phyloP scores from a whole-genome alignment of 2,329 filamentous ascomycete species.

The Monosporascus ibericus region DNA sequence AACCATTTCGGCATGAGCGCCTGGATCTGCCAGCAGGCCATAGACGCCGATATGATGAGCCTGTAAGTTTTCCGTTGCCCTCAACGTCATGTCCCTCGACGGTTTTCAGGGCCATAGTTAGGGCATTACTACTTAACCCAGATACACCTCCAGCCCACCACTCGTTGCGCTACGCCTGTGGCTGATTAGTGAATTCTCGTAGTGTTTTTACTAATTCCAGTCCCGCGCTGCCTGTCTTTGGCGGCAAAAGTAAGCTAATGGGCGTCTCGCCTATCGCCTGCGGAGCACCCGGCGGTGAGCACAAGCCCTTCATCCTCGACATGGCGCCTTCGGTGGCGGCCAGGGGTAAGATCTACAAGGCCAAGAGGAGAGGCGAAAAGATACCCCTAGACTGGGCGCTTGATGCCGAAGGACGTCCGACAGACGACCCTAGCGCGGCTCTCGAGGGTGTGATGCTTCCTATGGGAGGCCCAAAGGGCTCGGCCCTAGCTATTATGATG shows the following conservation, averaged over 20 bases:
- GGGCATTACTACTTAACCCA: not conserved
- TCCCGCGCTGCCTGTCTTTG: conserved; percentile 66
- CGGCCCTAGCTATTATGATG: conserved; percentile 76
- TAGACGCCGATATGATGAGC: conserved; percentile 65
- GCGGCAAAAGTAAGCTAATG: conserved; percentile 61
- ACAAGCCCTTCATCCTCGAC: conserved; percentile 64
- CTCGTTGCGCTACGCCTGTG: no score
- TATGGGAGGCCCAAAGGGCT: conserved; percentile 81
- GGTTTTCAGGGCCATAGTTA: no score
- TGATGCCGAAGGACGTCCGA: conserved; percentile 61
- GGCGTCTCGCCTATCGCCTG: conserved; percentile 71
- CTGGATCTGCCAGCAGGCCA: conserved; percentile 71
- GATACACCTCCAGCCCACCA: no score
- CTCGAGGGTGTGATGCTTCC: conserved; percentile 76
- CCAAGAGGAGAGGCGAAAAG: conserved; percentile 58
- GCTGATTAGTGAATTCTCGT: no score
- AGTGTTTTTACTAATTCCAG: conserved; percentile 64
- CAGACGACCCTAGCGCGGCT: conserved; percentile 65
- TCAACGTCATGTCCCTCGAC: not conserved
- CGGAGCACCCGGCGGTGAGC: conserved; percentile 60
- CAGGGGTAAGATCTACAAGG: conserved; percentile 68
- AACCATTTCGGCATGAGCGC: conserved; percentile 84
- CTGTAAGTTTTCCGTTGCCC: conserved; percentile 24
- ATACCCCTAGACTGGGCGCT: conserved; percentile 72
- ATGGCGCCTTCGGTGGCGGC: conserved; percentile 68